Conservation (phyloP, 176 grass and related monocot genomes). For the Urochloa ruziziensis region DNA sequence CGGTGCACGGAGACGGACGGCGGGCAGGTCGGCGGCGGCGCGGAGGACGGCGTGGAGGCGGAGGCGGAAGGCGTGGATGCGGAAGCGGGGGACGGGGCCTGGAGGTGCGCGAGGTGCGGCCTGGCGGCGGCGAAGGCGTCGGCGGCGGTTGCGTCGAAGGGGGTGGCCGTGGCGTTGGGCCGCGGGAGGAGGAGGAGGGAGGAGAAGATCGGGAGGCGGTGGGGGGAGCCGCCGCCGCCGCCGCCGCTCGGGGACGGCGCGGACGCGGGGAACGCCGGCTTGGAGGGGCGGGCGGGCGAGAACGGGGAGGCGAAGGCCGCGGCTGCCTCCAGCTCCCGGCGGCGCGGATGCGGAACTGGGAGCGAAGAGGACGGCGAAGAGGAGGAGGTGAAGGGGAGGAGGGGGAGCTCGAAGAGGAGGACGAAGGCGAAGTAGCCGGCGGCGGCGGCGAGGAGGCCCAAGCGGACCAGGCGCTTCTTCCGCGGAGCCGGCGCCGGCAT, state of each 20-base stretch:
- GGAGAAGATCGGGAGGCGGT: slow-evolving; percentile 42
- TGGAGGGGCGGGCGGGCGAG: slow-evolving; percentile 29
- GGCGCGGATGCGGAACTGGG: slow-evolving; percentile 39
- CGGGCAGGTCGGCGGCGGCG: slow-evolving; percentile 33
- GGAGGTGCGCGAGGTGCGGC: slow-evolving; percentile 39
- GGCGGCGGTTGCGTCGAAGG: slow-evolving; percentile 28
- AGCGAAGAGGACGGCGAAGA: background rate
- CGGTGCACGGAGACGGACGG: slow-evolving; percentile 50
- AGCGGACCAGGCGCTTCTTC: slow-evolving; percentile 24
- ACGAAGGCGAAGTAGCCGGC: slow-evolving; percentile 30
- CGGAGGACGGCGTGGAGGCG: background rate
- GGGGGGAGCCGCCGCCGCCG: background rate
- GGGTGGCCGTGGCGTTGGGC: slow-evolving; percentile 36
- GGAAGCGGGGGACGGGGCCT: no score
- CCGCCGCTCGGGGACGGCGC: background rate
- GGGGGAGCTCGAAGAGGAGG: slow-evolving; percentile 48
- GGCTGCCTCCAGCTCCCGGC: slow-evolving; percentile 40
- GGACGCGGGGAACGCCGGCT: slow-evolving; percentile 19
- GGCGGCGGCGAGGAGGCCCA: slow-evolving; percentile 11
- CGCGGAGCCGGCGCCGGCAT: slow-evolving; percentile 21
- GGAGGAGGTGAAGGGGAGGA: background rate
- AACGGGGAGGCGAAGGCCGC: background rate
- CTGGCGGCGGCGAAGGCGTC: slow-evolving; percentile 40
- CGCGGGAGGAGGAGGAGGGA: slow-evolving; percentile 40
- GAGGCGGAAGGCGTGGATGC: no score